A percentile compares a stretch with the other conserved stretches of the same genome.
Conservation (phyloP, 2,329 filamentous ascomycete genomes). For the Podosphaera leucotricha region DNA sequence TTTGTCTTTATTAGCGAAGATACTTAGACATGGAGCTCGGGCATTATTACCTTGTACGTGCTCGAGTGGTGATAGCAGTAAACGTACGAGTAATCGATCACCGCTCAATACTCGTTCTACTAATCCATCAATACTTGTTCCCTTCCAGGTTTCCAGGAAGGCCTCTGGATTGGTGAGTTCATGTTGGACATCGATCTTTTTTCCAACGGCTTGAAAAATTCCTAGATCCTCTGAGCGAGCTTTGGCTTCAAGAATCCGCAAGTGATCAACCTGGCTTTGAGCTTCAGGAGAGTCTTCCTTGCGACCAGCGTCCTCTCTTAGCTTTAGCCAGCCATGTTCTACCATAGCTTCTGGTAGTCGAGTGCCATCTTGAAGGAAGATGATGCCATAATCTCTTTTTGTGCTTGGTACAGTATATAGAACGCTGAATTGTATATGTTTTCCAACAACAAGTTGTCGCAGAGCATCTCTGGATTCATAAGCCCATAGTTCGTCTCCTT, state of each 20-base stretch:
- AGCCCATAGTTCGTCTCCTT: slow-evolving; percentile 77
- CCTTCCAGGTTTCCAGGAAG: slow-evolving; percentile 67
- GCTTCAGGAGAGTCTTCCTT: slow-evolving; percentile 71
- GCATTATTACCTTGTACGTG: slow-evolving; percentile 29
- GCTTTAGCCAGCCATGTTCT: slow-evolving; percentile 74
- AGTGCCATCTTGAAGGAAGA: slow-evolving; percentile 52
- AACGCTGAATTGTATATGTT: slow-evolving; percentile 62
- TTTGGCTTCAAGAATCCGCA: slow-evolving; percentile 53
- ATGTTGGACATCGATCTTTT: slow-evolving; percentile 51
- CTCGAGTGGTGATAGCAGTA: slow-evolving; percentile 58
- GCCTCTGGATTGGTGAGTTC: slow-evolving; percentile 53
- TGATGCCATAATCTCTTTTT: slow-evolving; percentile 69
- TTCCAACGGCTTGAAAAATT: slow-evolving; percentile 47
- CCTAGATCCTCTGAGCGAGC: slow-evolving; percentile 64
- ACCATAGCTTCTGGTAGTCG: slow-evolving; percentile 62
- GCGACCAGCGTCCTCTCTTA: slow-evolving; percentile 79
- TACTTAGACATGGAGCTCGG: not conserved
- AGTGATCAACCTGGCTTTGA: slow-evolving; percentile 45
- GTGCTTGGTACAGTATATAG: slow-evolving; percentile 71
- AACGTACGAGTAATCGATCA: slow-evolving; percentile 66
- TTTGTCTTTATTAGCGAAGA: slow-evolving; percentile 22
- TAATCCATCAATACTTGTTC: slow-evolving; percentile 59
- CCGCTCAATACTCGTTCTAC: slow-evolving; percentile 82
- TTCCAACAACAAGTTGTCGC: slow-evolving; percentile 62
- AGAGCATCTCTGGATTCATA: slow-evolving; percentile 92